Evolutionary conservation across 805 yeast species (phyloP).

Genomic region (Sugiyamaella mastotermitis): DNA sequence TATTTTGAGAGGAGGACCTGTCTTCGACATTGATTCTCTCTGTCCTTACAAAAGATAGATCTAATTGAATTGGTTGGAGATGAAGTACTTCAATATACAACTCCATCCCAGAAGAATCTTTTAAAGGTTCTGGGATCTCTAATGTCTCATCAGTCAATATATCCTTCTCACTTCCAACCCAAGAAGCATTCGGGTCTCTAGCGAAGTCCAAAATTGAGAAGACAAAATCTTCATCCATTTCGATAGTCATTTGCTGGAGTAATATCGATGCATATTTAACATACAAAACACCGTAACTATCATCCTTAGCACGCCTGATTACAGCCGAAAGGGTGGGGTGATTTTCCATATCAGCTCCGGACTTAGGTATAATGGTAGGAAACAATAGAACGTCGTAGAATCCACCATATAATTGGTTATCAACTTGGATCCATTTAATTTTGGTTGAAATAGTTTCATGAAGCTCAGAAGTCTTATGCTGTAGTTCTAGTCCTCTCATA

Average conservation of each 20-base stretch:
- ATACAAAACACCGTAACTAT: conserved; percentile 81
- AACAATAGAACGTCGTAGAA: conserved; percentile 81
- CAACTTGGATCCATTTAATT: conserved; percentile 91
- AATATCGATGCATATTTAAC: conserved; percentile 87
- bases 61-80: conserved; percentile 84
- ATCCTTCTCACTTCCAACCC: conserved; percentile 46
- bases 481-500: conserved; percentile 70
- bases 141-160: conserved; percentile 55
- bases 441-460: conserved; percentile 76
- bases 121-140: conserved; percentile 66
- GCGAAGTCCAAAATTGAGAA: conserved; percentile 76
- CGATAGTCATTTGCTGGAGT: conserved; percentile 86
- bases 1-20: conserved; percentile 51
- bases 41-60: conserved; percentile 85
- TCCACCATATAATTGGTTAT: conserved; percentile 85
- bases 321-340: conserved; percentile 92
- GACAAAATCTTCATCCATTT: conserved; percentile 89
- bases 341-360: conserved; percentile 70
- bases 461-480: conserved; percentile 76
- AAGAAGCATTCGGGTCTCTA: conserved; percentile 75
- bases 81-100: conserved; percentile 89
- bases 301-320: conserved; percentile 77
- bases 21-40: conserved; percentile 69
- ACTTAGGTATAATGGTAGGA: conserved; percentile 85
- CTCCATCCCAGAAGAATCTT: conserved; percentile 54